Evolutionary conservation across 306 rosid genomes (phyloP).

Genomic region (Quercus wislizeni): DNA sequence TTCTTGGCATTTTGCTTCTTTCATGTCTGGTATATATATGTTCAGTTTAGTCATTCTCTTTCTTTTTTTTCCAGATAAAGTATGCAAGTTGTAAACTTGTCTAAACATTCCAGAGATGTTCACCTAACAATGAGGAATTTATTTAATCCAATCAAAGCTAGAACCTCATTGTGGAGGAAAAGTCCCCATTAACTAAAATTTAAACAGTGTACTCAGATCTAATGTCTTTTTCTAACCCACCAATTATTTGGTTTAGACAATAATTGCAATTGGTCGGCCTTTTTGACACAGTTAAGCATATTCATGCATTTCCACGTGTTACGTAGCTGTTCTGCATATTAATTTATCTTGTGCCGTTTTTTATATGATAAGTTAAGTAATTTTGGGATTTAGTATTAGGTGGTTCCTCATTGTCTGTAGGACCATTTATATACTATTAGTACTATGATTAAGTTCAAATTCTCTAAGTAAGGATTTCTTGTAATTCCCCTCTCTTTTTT

Average conservation of each 20-base stretch:
- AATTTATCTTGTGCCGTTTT: constrained; percentile 1
- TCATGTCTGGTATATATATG: constrained; percentile 25
- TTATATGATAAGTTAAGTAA: background rate
- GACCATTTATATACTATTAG: background rate
- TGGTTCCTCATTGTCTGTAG: background rate
- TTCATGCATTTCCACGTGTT: constrained; percentile 30
- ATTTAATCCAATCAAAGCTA: constrained; percentile 24
- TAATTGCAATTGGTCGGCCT: constrained; percentile 1
- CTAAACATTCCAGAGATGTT: background rate
- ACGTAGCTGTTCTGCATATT: constrained; percentile 23
- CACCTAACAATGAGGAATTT: background rate
- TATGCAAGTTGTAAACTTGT: background rate
- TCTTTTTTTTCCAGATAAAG: constrained; percentile 2
- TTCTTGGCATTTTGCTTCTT: constrained; percentile 37
- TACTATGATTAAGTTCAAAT: constrained; percentile 3
- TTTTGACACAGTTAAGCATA: constrained; percentile 20
- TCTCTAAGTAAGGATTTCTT: too few species aligned
- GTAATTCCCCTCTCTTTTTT: too few species aligned
- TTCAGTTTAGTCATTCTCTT: constrained; percentile 19
- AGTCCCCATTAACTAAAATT: constrained; percentile 6
- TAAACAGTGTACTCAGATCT: constrained; percentile 29
- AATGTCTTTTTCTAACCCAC: constrained; percentile 28
- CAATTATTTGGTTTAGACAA: constrained; percentile 29
- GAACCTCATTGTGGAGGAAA: constrained; percentile 30
- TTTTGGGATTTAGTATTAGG: background rate